Conservation (phyloP, 2,329 filamentous ascomycete genomes). For the Aureobasidium pullulans region DNA sequence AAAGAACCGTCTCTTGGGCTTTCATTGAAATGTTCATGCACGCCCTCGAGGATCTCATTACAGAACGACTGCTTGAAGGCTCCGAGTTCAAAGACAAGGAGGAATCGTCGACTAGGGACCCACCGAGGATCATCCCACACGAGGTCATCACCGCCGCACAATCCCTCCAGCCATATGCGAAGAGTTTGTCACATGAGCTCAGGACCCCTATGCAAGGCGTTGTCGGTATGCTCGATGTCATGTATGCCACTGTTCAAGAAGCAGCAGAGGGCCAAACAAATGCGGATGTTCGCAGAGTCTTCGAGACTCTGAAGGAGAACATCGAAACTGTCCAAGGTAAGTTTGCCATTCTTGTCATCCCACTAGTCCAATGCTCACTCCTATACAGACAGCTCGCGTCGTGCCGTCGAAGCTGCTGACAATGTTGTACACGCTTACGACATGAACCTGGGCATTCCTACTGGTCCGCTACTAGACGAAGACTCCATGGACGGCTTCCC, state of each 20-base stretch:
- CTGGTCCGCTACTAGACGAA: conserved; percentile 34
- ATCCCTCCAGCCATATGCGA: conserved; percentile 63
- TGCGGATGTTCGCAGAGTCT: conserved; percentile 45
- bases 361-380: conserved; percentile 9
- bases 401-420: conserved; percentile 66
- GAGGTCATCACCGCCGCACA: conserved; percentile 53
- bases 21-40: conserved; percentile 62
- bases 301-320: conserved; percentile 57
- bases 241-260: conserved; percentile 65
- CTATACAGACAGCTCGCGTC: conserved; percentile 57
- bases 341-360: conserved; percentile 16
- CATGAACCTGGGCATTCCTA: conserved; percentile 67
- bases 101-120: conserved; percentile 21
- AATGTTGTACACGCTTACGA: conserved; percentile 71
- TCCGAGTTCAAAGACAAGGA: conserved; percentile 38
- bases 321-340: conserved; percentile 64
- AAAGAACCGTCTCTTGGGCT: conserved; percentile 53
- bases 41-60: conserved; percentile 59
- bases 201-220: conserved; percentile 70
- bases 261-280: conserved; percentile 50
- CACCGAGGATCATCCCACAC: conserved; percentile 44
- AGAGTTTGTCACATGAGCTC: conserved; percentile 63
- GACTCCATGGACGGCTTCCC: background rate
- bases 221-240: conserved; percentile 68
- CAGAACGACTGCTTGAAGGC: conserved; percentile 50